Base-by-base conservation (phyloP, 2,329 filamentous ascomycete genomes). In the Aspergillus tubingensis region DNA sequence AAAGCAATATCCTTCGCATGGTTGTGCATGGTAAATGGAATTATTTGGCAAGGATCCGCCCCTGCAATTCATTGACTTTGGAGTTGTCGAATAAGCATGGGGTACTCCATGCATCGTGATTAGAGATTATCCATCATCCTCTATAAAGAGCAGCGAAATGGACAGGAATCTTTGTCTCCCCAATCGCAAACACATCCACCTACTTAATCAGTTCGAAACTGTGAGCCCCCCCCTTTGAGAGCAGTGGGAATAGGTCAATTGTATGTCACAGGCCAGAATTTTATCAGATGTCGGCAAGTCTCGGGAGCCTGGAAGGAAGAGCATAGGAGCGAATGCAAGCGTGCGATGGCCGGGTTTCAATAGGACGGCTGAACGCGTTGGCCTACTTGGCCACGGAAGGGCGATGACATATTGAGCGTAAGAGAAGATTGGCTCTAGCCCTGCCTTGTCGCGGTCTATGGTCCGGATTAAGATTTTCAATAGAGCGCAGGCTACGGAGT, bases 11-110 rank as follows among this genome's bases (percentile, higher is more conserved):
- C 51, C 44, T 32, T 57, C 53, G 55, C 58, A 58, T 49, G 54
- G 52, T 59, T 56, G 54, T 58, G 60, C 59, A 51, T 58, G 58
- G 54, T 61, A 60, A 62, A 59, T 63, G 49, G 56, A 60, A 52
- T 57, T 44, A 57, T 61, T 50, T 50, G 48, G 61, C 36, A 64
- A 50, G 44, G 56, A 59, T 65, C 60, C 54, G 41, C 58, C 54
- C 50, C 52, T 49, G 32, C 25, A 54, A 50, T 54, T 27, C 49
- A 55, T 54, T 59, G 32, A n/a, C 25, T 17, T 25, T 41, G 27
- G 50, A 54, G 41, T 36, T 25, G 36, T 56, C 32, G 21, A 43
- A 23, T 21, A 58, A 39, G 52, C 60, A 41, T 41, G 47, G 43
- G 30, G 50, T 49, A 47, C 15, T 47, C 54, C 58, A 44, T 47